Evolutionary conservation across 306 rosid species (phyloP).

Genomic region (Echinosophora koreensis): DNA sequence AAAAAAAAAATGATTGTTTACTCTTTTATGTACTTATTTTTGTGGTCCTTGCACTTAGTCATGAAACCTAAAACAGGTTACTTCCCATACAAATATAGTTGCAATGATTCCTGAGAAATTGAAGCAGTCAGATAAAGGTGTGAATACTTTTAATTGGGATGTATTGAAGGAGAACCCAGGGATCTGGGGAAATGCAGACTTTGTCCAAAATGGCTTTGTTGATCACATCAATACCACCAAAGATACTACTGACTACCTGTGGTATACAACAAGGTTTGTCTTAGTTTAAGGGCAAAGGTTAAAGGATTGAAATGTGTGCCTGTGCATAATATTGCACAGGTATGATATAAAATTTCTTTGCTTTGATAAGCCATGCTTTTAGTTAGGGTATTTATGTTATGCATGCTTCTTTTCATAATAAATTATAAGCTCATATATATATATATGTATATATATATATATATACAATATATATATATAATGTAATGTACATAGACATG

Average conservation of each 20-base stretch:
- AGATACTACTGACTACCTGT: conserved; percentile 90
- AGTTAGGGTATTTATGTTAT: conserved; percentile 20
- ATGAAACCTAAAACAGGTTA: conserved; percentile 66
- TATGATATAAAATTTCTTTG: conserved; percentile 3
- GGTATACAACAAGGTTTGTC: conserved; percentile 93
- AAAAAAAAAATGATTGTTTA: neutral
- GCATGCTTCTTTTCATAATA: conserved; percentile 4
- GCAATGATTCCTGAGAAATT: conserved; percentile 76
- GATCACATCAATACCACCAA: conserved; percentile 94
- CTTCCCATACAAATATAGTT: conserved; percentile 65
- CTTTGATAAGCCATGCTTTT: conserved; percentile 4
- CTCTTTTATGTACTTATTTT: conserved; percentile 38
- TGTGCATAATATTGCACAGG: conserved; percentile 15
- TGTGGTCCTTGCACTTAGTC: conserved; percentile 35
- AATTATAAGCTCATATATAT: neutral
- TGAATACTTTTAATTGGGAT: conserved; percentile 67
- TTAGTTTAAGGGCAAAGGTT: conserved; percentile 20
- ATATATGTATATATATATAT: neutral
- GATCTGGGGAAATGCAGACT: conserved; percentile 82
- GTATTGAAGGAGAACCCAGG: conserved; percentile 81
- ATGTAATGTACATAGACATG: conserved; percentile 21
- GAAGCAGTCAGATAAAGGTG: conserved; percentile 62
- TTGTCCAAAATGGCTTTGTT: conserved; percentile 75
- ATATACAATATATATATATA: neutral
- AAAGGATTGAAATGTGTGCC: conserved; percentile 20